Evolutionary conservation across 495 filamentous ascomycete species (phyloP), one percentile per base, ranked within the genome.

Genomic region (Neurospora intermedia): DNA sequence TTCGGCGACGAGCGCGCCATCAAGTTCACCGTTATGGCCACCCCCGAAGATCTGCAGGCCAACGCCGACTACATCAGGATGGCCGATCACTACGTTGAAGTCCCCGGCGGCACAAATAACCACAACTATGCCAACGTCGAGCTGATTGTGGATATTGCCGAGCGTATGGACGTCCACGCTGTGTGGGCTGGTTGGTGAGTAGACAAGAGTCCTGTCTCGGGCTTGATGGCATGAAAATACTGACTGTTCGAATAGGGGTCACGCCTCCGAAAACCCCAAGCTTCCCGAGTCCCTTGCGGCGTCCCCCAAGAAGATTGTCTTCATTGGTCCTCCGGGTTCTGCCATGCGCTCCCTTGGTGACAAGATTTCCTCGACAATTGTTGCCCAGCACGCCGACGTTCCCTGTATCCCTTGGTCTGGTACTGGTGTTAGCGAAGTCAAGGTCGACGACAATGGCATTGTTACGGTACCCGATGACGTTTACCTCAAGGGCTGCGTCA

Each of bases 121-220:
- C 98, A 99, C 89, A 99, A 99, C 84, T 99, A 99, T 81, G 96
- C 96, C 81, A 99, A 99, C 84, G 96, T 99, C 69, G 96, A 99
- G 85, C 86, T 99, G 77, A 98, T 99, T 81, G 96, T 99, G 73
- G 96, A 99, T 86, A 89, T 99, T 80, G 96, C 96, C n/a, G 96
- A 99, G 86, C 93, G 96, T 43, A 98, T 97, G 93, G 89, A 92
- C 74, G 96, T 98, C 62, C 96, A 99, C 77, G 96, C 96, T 73
- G 96, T 99, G 18, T 99, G 96, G 96, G 96, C 96, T 76, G 96
- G 96, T 88, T 99, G 96, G 93, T 96, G 80, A 84, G 54, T 66
- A 66, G 54, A 66, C 2, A 8, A 16, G 54, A 66, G 91, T 80
- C n/a, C 39, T 75, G 18, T 69, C 39, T 1, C 38, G 40, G 31